Conservation (phyloP, 257 asterid genomes). For the Penstemon davidsonii region DNA sequence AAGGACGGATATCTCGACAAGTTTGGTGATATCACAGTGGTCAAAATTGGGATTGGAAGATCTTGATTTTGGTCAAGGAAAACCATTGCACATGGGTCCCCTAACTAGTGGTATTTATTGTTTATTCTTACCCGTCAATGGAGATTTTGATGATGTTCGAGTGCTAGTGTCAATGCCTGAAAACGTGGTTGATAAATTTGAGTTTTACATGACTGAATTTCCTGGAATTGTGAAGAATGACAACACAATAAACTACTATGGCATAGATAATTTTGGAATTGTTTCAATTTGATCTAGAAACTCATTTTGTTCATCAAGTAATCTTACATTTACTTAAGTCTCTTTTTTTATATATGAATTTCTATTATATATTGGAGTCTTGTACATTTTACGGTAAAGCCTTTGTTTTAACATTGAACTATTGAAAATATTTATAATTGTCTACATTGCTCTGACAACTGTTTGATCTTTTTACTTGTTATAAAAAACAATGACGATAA, state of each 20-base stretch:
- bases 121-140: constrained; percentile 58
- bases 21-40: constrained; percentile 84
- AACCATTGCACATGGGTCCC: constrained; percentile 72
- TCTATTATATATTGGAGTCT: too few species aligned
- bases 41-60: constrained; percentile 75
- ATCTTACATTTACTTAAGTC: not conserved
- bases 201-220: constrained; percentile 58
- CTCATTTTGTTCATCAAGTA: not conserved
- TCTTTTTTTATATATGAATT: too few species aligned
- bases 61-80: constrained; percentile 78
- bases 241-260: constrained; percentile 39
- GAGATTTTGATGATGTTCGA: constrained; percentile 44
- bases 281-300: constrained; percentile 37
- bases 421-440: too few species aligned
- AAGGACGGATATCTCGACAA: constrained; percentile 46
- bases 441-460: too few species aligned
- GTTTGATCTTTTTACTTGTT: too few species aligned
- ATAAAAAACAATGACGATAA: too few species aligned
- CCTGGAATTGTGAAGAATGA: constrained; percentile 28
- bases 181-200: constrained; percentile 45
- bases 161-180: constrained; percentile 78
- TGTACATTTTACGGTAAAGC: too few species aligned
- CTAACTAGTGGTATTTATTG: constrained; percentile 70
- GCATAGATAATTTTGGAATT: constrained; percentile 37
- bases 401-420: too few species aligned